Conservation (phyloP, 2,329 filamentous ascomycete genomes). For the Apiospora kogelbergensis region DNA sequence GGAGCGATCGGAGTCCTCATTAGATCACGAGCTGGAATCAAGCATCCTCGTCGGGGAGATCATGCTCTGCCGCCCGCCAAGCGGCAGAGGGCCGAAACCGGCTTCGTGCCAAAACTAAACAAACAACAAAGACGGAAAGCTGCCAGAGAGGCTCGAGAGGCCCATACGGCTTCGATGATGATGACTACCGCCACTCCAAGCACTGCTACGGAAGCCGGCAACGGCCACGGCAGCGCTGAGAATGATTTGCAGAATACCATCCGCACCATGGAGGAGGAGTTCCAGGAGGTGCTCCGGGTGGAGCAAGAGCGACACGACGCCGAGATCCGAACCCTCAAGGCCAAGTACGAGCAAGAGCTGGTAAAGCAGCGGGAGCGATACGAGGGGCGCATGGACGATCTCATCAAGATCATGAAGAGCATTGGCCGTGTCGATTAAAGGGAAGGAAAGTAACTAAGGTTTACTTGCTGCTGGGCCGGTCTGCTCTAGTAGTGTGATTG, state of each 20-base stretch:
- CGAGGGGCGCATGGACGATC: constrained; percentile 15
- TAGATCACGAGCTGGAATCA: not conserved
- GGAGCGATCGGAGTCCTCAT: not conserved
- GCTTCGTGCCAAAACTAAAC: too few relatives aligned
- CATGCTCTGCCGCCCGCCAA: not conserved
- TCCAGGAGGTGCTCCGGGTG: constrained; percentile 15
- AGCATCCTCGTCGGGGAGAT: not conserved
- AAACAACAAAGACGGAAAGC: too few relatives aligned
- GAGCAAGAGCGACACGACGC: constrained; percentile 14
- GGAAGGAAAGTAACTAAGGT: rapidly evolving
- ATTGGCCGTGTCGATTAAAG: not conserved
- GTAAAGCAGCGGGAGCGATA: constrained; percentile 15
- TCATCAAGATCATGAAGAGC: constrained; percentile 17
- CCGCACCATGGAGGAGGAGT: constrained; percentile 17
- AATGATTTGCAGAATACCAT: constrained; percentile 10
- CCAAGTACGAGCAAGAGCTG: constrained; percentile 15
- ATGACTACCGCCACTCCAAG: not conserved
- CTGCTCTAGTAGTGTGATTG: not conserved
- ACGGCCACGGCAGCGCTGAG: not conserved
- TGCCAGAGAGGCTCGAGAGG: too few relatives aligned
- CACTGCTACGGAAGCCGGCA: not conserved
- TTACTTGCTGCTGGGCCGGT: not conserved
- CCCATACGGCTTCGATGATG: too few relatives aligned
- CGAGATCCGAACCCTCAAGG: constrained; percentile 12
- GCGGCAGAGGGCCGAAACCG: not conserved